Evolutionary conservation across 1,284 basidiomycete genomes (phyloP), one percentile per base, ranked within the genome.

Genomic region (Peniophora sp.): DNA sequence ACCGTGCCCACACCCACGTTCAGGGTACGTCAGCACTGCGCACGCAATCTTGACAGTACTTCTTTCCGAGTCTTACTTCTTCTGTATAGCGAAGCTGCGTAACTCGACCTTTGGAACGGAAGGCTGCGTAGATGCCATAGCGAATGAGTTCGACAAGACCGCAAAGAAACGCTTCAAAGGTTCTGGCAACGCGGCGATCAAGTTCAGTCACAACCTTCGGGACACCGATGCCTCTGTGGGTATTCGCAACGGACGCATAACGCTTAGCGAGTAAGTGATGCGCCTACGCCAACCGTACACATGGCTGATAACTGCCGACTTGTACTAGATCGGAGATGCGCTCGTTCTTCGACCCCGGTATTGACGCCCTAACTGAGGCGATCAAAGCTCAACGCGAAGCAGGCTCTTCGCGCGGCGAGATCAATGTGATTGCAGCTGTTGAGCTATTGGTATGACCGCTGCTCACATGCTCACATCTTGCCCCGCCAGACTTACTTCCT

Each of bases 151-250:
- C 20, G 78, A 81, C 60, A 74, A 70, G 52, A 71, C 70, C 0
- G 72, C 76, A 12, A 81, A 80, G 52, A 60, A 72, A 44, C 63
- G 66, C 37, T 76, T 80, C 53, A 64, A 70, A 8, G 65, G 68
- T 47, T 61, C 65, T 2, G 72, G 72, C 47, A 68, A 71, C 1
- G 69, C 71, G 3, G 76, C 67, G 48, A 73, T 80, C 54, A 70
- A 68, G 51, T 80, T 81, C 55, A 76, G 77, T 17, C 64, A 64
- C 11, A 56, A 10, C 23, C 10, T 68, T 3, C 64, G 68, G 8
- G 76, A 80, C 53, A 72, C 66, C 43, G 76, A 79, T 53, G 60
- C 64, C 0, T 54, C 63, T 8, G 60, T 69, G 24, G 75, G 68
- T 10, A 77, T 80, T 41, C 65, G 66, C 12, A 65, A 62, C 2